A percentile compares a stretch with the other conserved stretches of the same genome.
Conservation (phyloP, 2,329 filamentous ascomycete genomes). For the Gnomoniopsis sp. region DNA sequence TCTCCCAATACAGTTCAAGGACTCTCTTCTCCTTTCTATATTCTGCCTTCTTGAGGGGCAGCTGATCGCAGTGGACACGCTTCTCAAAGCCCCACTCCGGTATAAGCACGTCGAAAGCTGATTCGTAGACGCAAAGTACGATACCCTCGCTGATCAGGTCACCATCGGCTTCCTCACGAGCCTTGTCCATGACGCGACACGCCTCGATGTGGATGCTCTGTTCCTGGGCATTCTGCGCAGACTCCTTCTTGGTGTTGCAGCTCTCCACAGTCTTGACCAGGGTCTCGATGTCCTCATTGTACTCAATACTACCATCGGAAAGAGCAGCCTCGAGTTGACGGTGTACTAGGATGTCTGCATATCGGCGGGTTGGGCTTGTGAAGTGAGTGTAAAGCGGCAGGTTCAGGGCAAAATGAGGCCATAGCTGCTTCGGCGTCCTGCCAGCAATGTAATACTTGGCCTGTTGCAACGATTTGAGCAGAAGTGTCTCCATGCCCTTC, state of each 20-base stretch:
- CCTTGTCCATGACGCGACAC: conserved; percentile 93
- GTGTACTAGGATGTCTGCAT: conserved; percentile 92
- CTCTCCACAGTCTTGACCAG: conserved; percentile 90
- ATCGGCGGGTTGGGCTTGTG: conserved; percentile 90
- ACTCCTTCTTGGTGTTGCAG: conserved; percentile 99
- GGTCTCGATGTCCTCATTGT: conserved; percentile 82
- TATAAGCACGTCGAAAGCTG: conserved; percentile 95
- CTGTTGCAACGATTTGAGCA: conserved; percentile 92
- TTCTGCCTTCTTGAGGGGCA: conserved; percentile 98
- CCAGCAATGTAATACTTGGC: conserved; percentile 91
- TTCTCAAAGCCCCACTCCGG: conserved; percentile 99
- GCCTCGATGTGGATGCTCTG: conserved; percentile 98
- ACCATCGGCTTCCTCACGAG: conserved; percentile 78
- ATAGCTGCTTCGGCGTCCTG: conserved; percentile 72
- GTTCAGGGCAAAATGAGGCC: conserved; percentile 89
- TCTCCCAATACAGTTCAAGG: conserved; percentile 98
- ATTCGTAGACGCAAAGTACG: conserved; percentile 96
- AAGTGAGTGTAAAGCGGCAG: conserved; percentile 95
- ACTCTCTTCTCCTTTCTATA: conserved; percentile 95
- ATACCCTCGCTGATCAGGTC: conserved; percentile 95
- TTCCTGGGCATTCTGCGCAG: conserved; percentile 93
- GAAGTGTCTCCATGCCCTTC: conserved; percentile 95
- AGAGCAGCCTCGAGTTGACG: conserved; percentile 87
- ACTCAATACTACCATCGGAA: conserved; percentile 78
- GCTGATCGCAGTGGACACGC: conserved; percentile 96